Conservation (phyloP, 2,329 filamentous ascomycete species). For the Apiospora sp. region DNA sequence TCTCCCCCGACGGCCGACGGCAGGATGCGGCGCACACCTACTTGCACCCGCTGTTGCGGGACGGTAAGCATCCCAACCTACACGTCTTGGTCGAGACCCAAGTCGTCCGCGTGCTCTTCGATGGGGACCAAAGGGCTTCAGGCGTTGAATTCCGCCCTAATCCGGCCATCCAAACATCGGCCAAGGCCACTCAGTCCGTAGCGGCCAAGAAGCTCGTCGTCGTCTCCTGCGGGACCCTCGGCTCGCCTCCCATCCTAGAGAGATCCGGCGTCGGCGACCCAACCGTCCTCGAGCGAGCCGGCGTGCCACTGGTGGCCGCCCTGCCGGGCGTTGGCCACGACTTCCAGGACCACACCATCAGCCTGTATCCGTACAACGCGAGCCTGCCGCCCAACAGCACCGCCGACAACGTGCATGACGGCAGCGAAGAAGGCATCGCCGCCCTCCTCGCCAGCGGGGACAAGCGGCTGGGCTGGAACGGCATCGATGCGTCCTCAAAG, state of each 20-base stretch:
- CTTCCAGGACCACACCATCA: slow-evolving; percentile 60
- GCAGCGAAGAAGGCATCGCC: slow-evolving; percentile 37
- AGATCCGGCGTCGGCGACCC: slow-evolving; percentile 67
- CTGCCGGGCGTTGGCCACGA: slow-evolving; percentile 62
- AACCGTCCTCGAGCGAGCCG: slow-evolving; percentile 50
- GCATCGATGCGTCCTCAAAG: slow-evolving; percentile 59
- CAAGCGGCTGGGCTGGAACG: slow-evolving; percentile 60
- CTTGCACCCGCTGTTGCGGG: slow-evolving; percentile 38
- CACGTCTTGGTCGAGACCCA: slow-evolving; percentile 42
- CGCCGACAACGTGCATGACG: slow-evolving; percentile 40
- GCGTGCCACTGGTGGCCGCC: slow-evolving; percentile 57
- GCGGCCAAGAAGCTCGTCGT: slow-evolving; percentile 64
- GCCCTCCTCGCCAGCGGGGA: slow-evolving; percentile 36
- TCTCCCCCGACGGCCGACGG: slow-evolving; percentile 39
- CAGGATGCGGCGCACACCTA: slow-evolving; percentile 40
- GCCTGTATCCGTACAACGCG: slow-evolving; percentile 54
- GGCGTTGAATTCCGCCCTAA: slow-evolving; percentile 57
- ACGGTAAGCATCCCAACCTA: slow-evolving; percentile 40
- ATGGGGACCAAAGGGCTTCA: slow-evolving; percentile 56
- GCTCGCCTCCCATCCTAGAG: slow-evolving; percentile 65
- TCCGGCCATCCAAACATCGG: slow-evolving; percentile 46
- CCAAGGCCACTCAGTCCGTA: slow-evolving; percentile 42
- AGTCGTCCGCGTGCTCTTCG: slow-evolving; percentile 59
- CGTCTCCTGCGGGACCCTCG: slow-evolving; percentile 56
- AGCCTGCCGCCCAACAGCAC: slow-evolving; percentile 56